phyloP scores from a whole-genome alignment of 768 basidiomycete genomes.

The Mycena epipterygia region DNA sequence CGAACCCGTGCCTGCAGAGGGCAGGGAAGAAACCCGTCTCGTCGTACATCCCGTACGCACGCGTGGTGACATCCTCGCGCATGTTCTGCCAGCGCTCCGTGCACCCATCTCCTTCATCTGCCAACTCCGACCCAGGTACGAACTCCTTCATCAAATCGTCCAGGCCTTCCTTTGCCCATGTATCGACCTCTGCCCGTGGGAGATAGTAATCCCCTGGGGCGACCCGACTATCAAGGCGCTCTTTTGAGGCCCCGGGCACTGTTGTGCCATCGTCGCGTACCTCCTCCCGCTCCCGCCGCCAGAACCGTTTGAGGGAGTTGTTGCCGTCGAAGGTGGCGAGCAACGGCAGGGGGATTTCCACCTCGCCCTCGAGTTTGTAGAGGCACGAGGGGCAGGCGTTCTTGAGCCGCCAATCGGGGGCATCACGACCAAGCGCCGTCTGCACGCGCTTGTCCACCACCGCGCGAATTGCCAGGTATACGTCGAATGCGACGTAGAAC shows the following conservation, averaged over 20 bases:
- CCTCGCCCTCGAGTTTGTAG: constrained; percentile 51
- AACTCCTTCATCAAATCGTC: not conserved
- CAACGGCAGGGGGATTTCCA: constrained; percentile 36
- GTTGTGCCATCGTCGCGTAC: not conserved
- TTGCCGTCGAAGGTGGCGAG: constrained; percentile 52
- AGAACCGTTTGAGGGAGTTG: constrained; percentile 18
- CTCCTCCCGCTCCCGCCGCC: not conserved
- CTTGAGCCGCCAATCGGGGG: constrained; percentile 47
- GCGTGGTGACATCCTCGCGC: not conserved
- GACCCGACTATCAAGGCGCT: not conserved
- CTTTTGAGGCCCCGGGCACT: not conserved
- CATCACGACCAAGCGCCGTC: constrained; percentile 42
- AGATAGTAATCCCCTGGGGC: constrained; percentile 12
- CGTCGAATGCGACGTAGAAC: constrained; percentile 50
- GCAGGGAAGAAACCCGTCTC: not conserved
- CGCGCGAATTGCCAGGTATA: constrained; percentile 47
- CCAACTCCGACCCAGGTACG: not conserved
- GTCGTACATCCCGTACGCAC: not conserved
- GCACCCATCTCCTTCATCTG: too few species aligned
- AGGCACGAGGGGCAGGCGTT: constrained; percentile 53
- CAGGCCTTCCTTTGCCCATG: constrained; percentile 18
- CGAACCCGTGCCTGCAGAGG: not conserved
- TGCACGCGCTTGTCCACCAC: constrained; percentile 39
- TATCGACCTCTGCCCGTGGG: not conserved
- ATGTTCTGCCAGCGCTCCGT: not conserved